Conservation (phyloP, 441 rosid genomes). For the Adansonia rubrostipa region DNA sequence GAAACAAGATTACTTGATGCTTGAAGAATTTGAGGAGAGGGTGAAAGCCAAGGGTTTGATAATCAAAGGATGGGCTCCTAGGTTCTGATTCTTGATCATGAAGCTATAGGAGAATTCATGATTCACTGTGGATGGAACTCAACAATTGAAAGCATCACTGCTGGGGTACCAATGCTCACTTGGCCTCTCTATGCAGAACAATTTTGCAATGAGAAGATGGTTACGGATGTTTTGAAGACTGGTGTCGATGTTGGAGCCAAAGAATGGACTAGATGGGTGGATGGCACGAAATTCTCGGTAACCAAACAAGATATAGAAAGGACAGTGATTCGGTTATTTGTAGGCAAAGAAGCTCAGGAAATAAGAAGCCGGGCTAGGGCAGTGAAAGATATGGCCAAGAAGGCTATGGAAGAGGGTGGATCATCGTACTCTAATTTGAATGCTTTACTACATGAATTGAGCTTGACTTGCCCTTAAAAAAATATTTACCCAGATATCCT, state of each 20-base stretch:
- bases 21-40: slow-evolving; percentile 18
- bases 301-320: not conserved
- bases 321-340: not conserved
- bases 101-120: slow-evolving; percentile 35
- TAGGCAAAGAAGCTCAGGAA: not conserved
- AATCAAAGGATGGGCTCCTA: slow-evolving; percentile 40
- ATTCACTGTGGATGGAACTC: slow-evolving; percentile 13
- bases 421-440: not conserved
- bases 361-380: not conserved
- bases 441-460: not conserved
- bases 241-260: slow-evolving; percentile 34
- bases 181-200: slow-evolving; percentile 37
- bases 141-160: not conserved
- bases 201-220: slow-evolving; percentile 37
- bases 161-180: slow-evolving; percentile 36
- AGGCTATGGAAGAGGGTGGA: slow-evolving; percentile 2
- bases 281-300: not conserved
- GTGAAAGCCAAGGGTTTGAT: slow-evolving; percentile 32
- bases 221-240: slow-evolving; percentile 16
- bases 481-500: no score
- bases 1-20: slow-evolving; percentile 33
- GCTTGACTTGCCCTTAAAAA: no score
- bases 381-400: not conserved
- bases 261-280: not conserved
- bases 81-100: slow-evolving; percentile 35